Conservation (phyloP, 371 early-diverging fungal genomes). For the Apophysomyces variabilis region DNA sequence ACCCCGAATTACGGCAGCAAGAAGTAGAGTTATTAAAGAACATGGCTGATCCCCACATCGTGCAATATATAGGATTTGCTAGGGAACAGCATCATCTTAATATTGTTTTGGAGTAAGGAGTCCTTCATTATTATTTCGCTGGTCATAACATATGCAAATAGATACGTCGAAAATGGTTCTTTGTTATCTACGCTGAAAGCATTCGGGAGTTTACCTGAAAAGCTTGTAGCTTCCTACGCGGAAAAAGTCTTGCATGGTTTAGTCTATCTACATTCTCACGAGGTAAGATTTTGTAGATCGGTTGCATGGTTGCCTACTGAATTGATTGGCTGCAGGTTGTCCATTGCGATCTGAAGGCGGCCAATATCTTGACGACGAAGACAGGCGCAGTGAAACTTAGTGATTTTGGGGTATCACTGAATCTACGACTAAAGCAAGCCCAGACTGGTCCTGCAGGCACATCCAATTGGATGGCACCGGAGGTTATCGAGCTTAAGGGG, state of each 20-base stretch:
- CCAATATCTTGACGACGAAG: slow-evolving; percentile 92
- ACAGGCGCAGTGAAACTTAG: slow-evolving; percentile 90
- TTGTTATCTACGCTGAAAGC: slow-evolving; percentile 81
- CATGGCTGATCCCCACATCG: slow-evolving; percentile 80
- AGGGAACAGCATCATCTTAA: slow-evolving; percentile 71
- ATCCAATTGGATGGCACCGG: slow-evolving; percentile 99
- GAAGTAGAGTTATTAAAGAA: slow-evolving; percentile 74
- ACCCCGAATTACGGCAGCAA: slow-evolving; percentile 34
- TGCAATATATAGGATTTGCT: slow-evolving; percentile 82
- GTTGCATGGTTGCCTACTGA: background rate
- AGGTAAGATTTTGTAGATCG: slow-evolving; percentile 18
- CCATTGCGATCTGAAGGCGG: slow-evolving; percentile 96
- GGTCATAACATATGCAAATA: slow-evolving; percentile 6
- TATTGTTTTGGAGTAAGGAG: slow-evolving; percentile 80
- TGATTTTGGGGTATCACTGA: slow-evolving; percentile 93
- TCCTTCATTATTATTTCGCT: background rate
- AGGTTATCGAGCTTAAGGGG: slow-evolving; percentile 87
- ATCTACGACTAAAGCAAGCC: slow-evolving; percentile 67
- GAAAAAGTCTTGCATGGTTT: slow-evolving; percentile 88
- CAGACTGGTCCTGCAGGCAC: slow-evolving; percentile 82
- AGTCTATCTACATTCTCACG: slow-evolving; percentile 87
- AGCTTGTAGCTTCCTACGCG: slow-evolving; percentile 84
- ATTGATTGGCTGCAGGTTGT: slow-evolving; percentile 55
- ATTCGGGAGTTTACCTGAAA: slow-evolving; percentile 91
- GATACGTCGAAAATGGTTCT: slow-evolving; percentile 93